Evolutionary conservation across 768 basidiomycete species (phyloP), one percentile per base, ranked within the genome.

Genomic region (Amanita exitialis): DNA sequence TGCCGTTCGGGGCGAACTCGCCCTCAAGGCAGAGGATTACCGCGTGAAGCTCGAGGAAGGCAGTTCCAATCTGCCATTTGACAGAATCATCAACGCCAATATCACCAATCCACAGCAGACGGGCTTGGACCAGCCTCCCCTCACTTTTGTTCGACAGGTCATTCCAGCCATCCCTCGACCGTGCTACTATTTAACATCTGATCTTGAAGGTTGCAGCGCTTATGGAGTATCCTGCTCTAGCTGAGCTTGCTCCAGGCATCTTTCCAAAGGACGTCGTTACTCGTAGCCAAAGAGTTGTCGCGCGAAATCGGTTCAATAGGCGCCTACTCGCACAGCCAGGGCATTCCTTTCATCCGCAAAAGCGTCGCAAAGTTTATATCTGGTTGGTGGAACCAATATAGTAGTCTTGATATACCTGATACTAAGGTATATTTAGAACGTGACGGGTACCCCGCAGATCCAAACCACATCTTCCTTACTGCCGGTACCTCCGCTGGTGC

Each of bases 21-120:
- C 95, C 4, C 88, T 97, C 71, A 90, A 87, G 64, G 91, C 94
- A 0, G 93, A 97, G 66, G 70, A 79, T 47, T 82, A 88, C 58
- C 77, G 85, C 49, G 83, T 83, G 46, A 67, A 74, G 58, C 79
- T 97, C 61, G 77, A 80, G 66, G 66, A 74, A 51, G 69, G 69
- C 20, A 62, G 71, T 51, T 68, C 78, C 56, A 72, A 70, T 20
- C 75, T 97, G 13, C 91, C 92, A 12, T 99, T 98, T 67, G 77
- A 82, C 63, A 78, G 80, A 58, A 76, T 98, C 66, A 95, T 96
- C 65, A 86, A 82, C 25, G 90, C 91, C 54, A 99, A 98, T 69
- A 99, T 99, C 54, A 96, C 96, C 9, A 98, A 99, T 62, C 95
- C 96, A 0, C 95, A 99, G 68, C 94, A 97, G 68, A 85, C 83